These are phyloP conservation scores for Tolypocladium ophioglossoides DNA, from an alignment of 2,329 filamentous ascomycete genomes.

Conservation along the genomic window DNA sequence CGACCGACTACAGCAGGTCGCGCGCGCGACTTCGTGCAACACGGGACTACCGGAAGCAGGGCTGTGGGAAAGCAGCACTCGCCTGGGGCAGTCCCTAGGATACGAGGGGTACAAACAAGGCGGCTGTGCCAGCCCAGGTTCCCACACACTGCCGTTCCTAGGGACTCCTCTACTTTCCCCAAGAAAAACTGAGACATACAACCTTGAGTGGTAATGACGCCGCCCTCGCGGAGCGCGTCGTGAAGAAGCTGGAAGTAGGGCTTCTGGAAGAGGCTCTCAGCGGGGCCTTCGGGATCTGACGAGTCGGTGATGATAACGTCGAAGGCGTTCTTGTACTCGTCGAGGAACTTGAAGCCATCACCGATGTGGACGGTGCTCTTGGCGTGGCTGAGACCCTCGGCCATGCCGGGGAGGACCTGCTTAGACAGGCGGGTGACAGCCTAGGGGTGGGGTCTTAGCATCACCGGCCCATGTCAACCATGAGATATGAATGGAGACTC, in stretches of 20 bases:
- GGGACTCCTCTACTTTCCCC: conserved; percentile 27
- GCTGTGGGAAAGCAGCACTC: conserved; percentile 27
- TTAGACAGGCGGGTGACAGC: conserved; percentile 97
- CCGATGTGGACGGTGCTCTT: conserved; percentile 88
- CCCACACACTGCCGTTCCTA: conserved; percentile 17
- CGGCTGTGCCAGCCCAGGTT: not conserved
- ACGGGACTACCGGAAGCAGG: conserved; percentile 26
- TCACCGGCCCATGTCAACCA: not conserved
- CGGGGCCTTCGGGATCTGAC: conserved; percentile 92
- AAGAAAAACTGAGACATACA: conserved; percentile 72
- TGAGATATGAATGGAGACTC: conserved; percentile 28
- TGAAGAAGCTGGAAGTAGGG: conserved; percentile 93
- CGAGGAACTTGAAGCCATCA: conserved; percentile 97
- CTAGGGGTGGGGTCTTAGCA: conserved; percentile 24
- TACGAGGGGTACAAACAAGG: not conserved
- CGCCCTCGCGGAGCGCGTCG: conserved; percentile 83
- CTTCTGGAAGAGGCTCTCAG: conserved; percentile 96
- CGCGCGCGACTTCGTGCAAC: conserved; percentile 9
- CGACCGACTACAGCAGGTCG: conserved; percentile 3
- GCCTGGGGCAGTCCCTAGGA: conserved; percentile 25
- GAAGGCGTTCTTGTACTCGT: conserved; percentile 93
- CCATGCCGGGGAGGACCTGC: conserved; percentile 93
- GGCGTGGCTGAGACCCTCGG: conserved; percentile 84
- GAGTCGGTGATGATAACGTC: conserved; percentile 99
- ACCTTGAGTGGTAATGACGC: conserved; percentile 99